A percentile compares a stretch with the other conserved stretches of the same genome.
phyloP scores from a whole-genome alignment of 1,284 basidiomycete genomes.

The Apiotrichum domesticum region DNA sequence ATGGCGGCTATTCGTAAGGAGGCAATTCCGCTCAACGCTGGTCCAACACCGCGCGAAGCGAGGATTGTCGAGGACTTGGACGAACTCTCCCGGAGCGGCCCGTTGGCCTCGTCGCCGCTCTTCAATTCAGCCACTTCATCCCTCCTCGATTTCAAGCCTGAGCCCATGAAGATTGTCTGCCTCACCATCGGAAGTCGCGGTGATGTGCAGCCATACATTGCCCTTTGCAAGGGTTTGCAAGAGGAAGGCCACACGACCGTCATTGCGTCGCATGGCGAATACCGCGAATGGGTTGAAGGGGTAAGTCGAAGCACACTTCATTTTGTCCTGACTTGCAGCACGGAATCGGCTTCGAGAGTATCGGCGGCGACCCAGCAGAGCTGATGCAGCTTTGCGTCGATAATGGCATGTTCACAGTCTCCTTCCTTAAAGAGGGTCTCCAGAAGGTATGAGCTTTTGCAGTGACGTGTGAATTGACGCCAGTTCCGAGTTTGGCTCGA shows the following conservation, averaged over 20 bases:
- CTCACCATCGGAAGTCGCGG: constrained; percentile 91
- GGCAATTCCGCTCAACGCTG: constrained; percentile 7
- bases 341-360: constrained; percentile 85
- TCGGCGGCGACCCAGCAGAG: constrained; percentile 95
- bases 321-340: constrained; percentile 51
- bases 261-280: constrained; percentile 71
- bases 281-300: constrained; percentile 88
- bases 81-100: constrained; percentile 43
- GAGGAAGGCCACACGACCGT: constrained; percentile 54
- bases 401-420: constrained; percentile 92
- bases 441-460: constrained; percentile 58
- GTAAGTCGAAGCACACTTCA: constrained; percentile 51
- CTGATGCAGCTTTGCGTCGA: constrained; percentile 91
- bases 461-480: background rate
- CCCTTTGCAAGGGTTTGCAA: constrained; percentile 80
- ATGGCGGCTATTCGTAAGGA: constrained; percentile 57
- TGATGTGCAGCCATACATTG: constrained; percentile 91
- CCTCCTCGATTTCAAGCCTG: constrained; percentile 89
- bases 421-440: constrained; percentile 84
- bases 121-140: constrained; percentile 89
- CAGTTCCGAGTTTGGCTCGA: constrained; percentile 96
- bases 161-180: constrained; percentile 79
- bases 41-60: background rate
- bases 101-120: constrained; percentile 55
- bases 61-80: constrained; percentile 4